phyloP scores from a whole-genome alignment of 805 yeast genomes.

The Pichia nakasei region DNA sequence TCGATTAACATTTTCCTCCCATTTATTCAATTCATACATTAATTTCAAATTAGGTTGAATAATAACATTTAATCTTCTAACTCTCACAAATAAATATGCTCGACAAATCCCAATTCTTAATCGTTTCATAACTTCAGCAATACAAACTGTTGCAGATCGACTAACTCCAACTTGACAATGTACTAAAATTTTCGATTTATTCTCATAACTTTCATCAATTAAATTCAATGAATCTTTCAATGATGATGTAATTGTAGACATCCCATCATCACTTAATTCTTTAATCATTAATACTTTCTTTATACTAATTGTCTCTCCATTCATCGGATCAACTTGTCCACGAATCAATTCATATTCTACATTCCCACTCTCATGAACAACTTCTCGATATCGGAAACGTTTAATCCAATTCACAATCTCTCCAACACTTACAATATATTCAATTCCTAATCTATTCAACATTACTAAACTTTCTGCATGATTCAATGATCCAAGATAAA shows the following conservation, averaged over 20 bases:
- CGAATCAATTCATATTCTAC: conserved; percentile 19
- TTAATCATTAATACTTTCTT: conserved; percentile 51
- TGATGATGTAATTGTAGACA: conserved; percentile 59
- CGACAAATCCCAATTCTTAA: conserved; percentile 56
- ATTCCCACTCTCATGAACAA: conserved; percentile 20
- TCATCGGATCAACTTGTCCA: conserved; percentile 10
- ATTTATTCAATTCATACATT: conserved; percentile 80
- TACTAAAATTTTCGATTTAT: conserved; percentile 49
- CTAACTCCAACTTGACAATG: conserved; percentile 97
- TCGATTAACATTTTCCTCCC: conserved; percentile 39
- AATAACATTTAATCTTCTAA: conserved; percentile 79
- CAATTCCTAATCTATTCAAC: conserved; percentile 56
- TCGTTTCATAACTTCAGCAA: conserved; percentile 88
- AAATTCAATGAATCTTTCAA: conserved; percentile 57
- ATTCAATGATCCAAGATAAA: conserved; percentile 73
- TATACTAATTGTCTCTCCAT: conserved; percentile 24
- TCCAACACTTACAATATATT: conserved; percentile 77
- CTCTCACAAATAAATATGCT: conserved; percentile 85
- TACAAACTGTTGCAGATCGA: conserved; percentile 89
- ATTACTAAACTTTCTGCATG: conserved; percentile 73
- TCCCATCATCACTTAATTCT: conserved; percentile 85
- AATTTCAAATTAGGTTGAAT: conserved; percentile 90
- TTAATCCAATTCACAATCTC: conserved; percentile 63
- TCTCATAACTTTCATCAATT: conserved; percentile 44
- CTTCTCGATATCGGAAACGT: conserved; percentile 10